Base-by-base conservation (phyloP, 345 rosid species). In the Salix purpurea region DNA sequence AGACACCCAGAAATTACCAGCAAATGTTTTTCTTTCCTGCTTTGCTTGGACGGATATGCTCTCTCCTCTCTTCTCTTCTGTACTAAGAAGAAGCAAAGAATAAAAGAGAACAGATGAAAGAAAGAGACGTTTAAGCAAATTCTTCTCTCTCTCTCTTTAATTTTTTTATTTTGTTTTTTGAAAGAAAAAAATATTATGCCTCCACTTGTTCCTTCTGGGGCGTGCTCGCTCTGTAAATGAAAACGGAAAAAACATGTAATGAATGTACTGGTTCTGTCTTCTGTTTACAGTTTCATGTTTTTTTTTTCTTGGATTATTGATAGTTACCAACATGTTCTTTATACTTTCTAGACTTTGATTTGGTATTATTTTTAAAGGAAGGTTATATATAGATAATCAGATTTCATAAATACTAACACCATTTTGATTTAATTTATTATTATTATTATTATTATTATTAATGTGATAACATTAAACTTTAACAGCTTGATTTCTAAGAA, bases 1-100 rank as follows among this genome's bases (percentile, higher is more conserved):
- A 21, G 64, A 19, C 5, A 37, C 26, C 26, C 42, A 21, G 14
- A 65, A 16, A 48, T 21, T 23, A 9, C 0, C 1, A 60, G 18
- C 23, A 74, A 48, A 23, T 39, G 3, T n/a, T 15, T 24, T 34
- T 23, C 13, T 65, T 39, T 37, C 37, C 21, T 36, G 26, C 19
- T 40, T 11, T 65, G n/a, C 67, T 52, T 71, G 50, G 42, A 48
- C 10, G 32, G 71, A 21, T 65, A 52, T 52, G 44, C 39, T 54
- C 30, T 40, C 54, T n/a, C 11, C 23, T 70, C 36, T 70, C 36
- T 6, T 16, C 54, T 24, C 58, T 44, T 19, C 65, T 67, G 18
- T 64, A 75, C 77, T 9, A 37, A 72, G 83, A 23, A 73, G 80
- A 80, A 81, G 87, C 82, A 81, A 82, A 76, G 85, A 79, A 85